phyloP scores from a whole-genome alignment of 2,329 filamentous ascomycete species.

The Scedosporium minutisporum region DNA sequence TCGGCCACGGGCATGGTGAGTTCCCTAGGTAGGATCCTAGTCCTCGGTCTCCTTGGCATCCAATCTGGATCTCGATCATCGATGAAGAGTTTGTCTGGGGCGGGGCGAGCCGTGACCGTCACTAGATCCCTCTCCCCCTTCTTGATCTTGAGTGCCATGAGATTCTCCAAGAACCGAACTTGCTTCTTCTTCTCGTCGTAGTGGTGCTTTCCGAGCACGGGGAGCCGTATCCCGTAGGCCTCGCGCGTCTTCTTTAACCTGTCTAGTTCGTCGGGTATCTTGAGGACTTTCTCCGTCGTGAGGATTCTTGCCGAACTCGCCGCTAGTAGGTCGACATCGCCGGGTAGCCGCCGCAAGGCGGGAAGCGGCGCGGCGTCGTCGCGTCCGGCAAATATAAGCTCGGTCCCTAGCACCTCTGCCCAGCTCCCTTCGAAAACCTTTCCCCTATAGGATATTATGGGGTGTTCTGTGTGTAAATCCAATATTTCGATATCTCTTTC shows the following conservation, averaged over 20 bases:
- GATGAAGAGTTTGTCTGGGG: constrained; percentile 28
- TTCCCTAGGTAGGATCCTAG: not conserved
- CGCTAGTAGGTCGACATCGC: constrained; percentile 62
- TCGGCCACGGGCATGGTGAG: not conserved
- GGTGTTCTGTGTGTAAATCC: constrained; percentile 68
- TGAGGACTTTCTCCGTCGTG: constrained; percentile 52
- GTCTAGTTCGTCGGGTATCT: constrained; percentile 24
- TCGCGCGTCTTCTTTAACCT: constrained; percentile 32
- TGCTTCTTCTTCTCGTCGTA: constrained; percentile 38
- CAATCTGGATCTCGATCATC: constrained; percentile 32
- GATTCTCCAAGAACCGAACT: constrained; percentile 51
- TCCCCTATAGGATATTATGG: constrained; percentile 70
- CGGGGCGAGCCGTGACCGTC: constrained; percentile 45
- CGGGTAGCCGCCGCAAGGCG: constrained; percentile 38
- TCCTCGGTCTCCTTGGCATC: constrained; percentile 10
- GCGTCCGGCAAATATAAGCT: constrained; percentile 59
- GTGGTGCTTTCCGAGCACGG: constrained; percentile 31
- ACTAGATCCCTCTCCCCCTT: constrained; percentile 58
- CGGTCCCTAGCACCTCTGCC: constrained; percentile 76
- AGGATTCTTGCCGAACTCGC: constrained; percentile 60
- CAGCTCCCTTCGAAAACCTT: constrained; percentile 72
- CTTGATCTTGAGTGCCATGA: constrained; percentile 55
- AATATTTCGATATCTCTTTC: constrained; percentile 60
- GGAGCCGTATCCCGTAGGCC: constrained; percentile 29
- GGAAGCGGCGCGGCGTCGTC: constrained; percentile 29